Evolutionary conservation across 306 rosid species (phyloP).

Genomic region (Gastrolobium villosum): DNA sequence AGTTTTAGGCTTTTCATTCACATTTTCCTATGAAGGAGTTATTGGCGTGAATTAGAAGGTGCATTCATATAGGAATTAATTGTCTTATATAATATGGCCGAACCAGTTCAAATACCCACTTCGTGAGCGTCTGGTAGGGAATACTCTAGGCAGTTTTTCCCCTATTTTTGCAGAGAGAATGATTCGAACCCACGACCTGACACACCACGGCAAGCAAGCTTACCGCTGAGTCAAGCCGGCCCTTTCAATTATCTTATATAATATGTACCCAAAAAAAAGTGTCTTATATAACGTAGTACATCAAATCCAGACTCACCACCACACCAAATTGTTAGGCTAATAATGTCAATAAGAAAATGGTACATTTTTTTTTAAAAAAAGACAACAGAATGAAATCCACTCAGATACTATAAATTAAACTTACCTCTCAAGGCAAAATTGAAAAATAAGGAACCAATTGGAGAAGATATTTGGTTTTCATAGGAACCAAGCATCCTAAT

Average conservation of each 20-base stretch:
- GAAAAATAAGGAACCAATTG: conserved; percentile 20
- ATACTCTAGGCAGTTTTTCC: too few relatives aligned
- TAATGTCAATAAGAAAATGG: conserved; percentile 30
- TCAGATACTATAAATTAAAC: background rate
- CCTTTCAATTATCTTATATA: conserved; percentile 29
- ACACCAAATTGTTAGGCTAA: conserved; percentile 38
- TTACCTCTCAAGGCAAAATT: conserved; percentile 16
- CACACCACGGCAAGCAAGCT: too few relatives aligned
- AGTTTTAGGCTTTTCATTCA: conserved; percentile 43
- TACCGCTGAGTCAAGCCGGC: too few relatives aligned
- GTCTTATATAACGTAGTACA: conserved; percentile 29
- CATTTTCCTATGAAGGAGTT: conserved; percentile 30
- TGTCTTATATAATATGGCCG: conserved; percentile 32
- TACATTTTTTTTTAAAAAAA: background rate
- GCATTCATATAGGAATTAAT: conserved; percentile 9
- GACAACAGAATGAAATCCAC: background rate
- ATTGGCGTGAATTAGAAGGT: conserved; percentile 39
- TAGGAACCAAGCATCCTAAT: conserved; percentile 6
- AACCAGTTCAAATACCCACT: too few relatives aligned
- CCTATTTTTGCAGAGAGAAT: too few relatives aligned
- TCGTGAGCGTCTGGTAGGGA: too few relatives aligned
- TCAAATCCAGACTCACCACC: conserved; percentile 18
- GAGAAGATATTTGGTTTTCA: conserved; percentile 27
- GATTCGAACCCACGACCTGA: too few relatives aligned
- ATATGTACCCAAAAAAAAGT: too few relatives aligned